Base-by-base conservation (phyloP, 2,329 filamentous ascomycete species). In the Cadophora sp. region DNA sequence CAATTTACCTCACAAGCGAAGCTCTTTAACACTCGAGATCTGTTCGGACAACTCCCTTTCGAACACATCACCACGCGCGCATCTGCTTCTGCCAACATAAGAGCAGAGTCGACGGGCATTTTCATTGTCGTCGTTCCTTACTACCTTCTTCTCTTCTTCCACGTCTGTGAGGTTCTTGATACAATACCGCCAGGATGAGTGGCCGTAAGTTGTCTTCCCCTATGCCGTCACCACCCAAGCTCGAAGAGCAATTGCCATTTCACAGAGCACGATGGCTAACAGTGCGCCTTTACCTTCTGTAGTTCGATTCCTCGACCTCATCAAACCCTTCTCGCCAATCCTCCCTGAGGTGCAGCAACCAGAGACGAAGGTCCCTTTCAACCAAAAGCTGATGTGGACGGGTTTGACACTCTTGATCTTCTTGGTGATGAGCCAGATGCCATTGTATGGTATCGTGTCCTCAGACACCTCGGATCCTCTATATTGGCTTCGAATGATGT, bases 391-490 rank as follows among this genome's bases (percentile, higher is more conserved):
- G 85, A 95, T 95, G 92, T 96, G 92, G 92, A 96, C 92, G 73
- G 92, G 91, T 80, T 89, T 95, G 80, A 98, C 96, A 73, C 89
- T 99, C 76, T 86, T 99, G 81, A 96, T 98, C 84, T 99, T 99
- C 89, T 85, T 99, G 87, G 94, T 99, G 83, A 99, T 99, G 96
- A 97, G 94, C 85, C 96, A 97, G 85, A 98, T 99, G 96, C 94
- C 96, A 73, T 85, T 96, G 71, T 99, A 99, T 84, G 96, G 96
- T 83, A 99, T 99, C 82, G 96, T 99, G 79, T 99, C 96, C 65
- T 99, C 96, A 78, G 92, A 96, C 83, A 97, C 94, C 76, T 98
- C 96, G 70, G 96, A 99, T 84, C 96, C 96, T 75, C 87, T 99
- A 78, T 99, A 99, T 89, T 99, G 96, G 96, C 88, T 99, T 79